Evolutionary conservation across 768 basidiomycete genomes (phyloP).

Genomic region (Auricularia sp.): DNA sequence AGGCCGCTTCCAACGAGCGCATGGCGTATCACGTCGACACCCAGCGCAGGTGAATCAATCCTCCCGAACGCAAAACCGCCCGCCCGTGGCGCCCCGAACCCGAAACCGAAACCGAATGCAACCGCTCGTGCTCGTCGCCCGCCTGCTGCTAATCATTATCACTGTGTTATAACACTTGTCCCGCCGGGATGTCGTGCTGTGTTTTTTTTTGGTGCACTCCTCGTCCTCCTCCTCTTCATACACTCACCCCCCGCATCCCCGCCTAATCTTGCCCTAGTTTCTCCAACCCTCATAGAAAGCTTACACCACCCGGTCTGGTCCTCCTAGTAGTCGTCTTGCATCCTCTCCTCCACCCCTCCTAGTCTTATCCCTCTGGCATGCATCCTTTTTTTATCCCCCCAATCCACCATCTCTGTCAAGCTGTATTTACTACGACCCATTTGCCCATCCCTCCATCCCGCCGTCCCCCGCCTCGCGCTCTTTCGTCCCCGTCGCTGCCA

Average conservation of each 20-base stretch:
- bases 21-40: constrained; percentile 33
- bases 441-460: neutral
- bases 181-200: neutral
- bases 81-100: neutral
- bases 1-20: constrained; percentile 61
- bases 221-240: neutral
- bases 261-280: neutral
- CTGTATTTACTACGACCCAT: neutral
- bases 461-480: neutral
- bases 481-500: neutral
- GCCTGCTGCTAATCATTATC: neutral
- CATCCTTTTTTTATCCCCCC: neutral
- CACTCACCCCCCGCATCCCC: neutral
- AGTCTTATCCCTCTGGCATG: neutral
- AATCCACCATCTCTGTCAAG: neutral
- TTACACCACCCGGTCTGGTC: neutral
- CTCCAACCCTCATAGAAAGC: neutral
- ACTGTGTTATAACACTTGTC: neutral
- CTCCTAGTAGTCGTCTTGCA: neutral
- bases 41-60: neutral
- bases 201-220: neutral
- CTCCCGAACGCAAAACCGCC: neutral
- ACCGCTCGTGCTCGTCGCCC: neutral
- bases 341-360: neutral
- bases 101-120: no score